Evolutionary conservation across 306 rosid genomes (phyloP).

Genomic region (Vigna unguiculata): DNA sequence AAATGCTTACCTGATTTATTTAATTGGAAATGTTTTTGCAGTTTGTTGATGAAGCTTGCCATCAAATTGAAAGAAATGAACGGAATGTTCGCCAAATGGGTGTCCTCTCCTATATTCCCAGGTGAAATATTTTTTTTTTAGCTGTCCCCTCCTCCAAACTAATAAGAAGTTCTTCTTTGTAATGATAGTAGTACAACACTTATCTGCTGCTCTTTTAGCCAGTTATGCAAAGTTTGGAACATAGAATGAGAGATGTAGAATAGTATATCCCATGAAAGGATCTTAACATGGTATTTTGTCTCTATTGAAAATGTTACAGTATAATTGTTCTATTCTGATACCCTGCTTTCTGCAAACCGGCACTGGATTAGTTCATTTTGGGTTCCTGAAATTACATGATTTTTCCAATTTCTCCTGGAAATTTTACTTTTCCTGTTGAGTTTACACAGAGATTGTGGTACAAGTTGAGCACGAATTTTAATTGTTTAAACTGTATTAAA

Average conservation of each 20-base stretch:
- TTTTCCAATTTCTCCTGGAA: constrained; percentile 1
- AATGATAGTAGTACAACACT: constrained; percentile 2
- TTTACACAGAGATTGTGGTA: too few relatives aligned
- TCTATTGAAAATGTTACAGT: constrained; percentile 7
- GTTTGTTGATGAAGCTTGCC: constrained; percentile 99
- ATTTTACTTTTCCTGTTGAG: not conserved
- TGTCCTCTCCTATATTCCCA: constrained; percentile 89
- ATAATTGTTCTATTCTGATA: not conserved
- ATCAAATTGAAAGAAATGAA: constrained; percentile 96
- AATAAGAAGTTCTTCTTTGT: constrained; percentile 25
- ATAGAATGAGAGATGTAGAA: not conserved
- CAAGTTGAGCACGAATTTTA: constrained; percentile 1
- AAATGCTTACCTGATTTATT: constrained; percentile 34
- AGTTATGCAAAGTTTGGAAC: constrained; percentile 15
- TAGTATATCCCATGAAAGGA: constrained; percentile 24
- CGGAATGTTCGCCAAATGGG: constrained; percentile 93
- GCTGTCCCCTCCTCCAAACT: constrained; percentile 19
- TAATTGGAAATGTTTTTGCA: constrained; percentile 50
- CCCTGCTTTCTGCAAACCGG: not conserved
- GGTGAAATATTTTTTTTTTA: constrained; percentile 58
- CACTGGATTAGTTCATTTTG: constrained; percentile 15
- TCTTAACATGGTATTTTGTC: constrained; percentile 29
- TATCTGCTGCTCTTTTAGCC: constrained; percentile 23
- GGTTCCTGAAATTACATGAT: constrained; percentile 14
- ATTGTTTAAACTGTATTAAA: constrained; percentile 16